Evolutionary conservation across 345 rosid species (phyloP).

Genomic region (Gossypioides kirkii): DNA sequence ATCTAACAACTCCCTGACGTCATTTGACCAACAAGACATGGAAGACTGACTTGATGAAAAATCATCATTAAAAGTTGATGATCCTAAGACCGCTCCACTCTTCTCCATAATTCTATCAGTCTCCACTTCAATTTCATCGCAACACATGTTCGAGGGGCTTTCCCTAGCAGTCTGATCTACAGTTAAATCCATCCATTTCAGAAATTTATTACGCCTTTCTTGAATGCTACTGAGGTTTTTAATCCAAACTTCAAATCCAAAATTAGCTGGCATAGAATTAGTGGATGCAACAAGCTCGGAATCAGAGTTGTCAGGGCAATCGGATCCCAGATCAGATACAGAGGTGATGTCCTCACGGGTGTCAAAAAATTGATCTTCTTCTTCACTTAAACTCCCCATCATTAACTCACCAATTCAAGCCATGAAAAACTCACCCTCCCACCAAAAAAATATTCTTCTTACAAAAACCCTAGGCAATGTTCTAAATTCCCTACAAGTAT

Average conservation of each 20-base stretch:
- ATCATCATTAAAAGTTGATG: not conserved
- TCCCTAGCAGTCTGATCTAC: not conserved
- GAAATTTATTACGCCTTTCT: not conserved
- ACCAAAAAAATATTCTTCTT: not conserved
- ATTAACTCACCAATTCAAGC: not conserved
- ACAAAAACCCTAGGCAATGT: not conserved
- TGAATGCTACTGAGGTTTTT: not conserved
- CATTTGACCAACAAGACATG: not conserved
- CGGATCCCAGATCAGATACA: not conserved
- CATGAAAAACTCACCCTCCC: not conserved
- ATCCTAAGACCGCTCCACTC: not conserved
- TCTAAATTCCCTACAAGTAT: not conserved
- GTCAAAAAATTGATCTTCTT: not conserved
- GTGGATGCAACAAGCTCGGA: not conserved
- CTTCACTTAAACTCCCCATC: conserved; percentile 1
- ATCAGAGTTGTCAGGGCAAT: not conserved
- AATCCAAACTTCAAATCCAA: not conserved
- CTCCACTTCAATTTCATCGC: conserved; percentile 2
- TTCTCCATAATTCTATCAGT: not conserved
- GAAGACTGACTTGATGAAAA: not conserved
- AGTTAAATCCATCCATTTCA: not conserved
- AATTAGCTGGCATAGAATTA: not conserved
- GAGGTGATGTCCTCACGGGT: not conserved
- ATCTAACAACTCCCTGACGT: not conserved
- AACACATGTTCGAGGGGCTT: not conserved